Evolutionary conservation across 306 rosid genomes (phyloP).

Genomic region (Carpinus viminea): DNA sequence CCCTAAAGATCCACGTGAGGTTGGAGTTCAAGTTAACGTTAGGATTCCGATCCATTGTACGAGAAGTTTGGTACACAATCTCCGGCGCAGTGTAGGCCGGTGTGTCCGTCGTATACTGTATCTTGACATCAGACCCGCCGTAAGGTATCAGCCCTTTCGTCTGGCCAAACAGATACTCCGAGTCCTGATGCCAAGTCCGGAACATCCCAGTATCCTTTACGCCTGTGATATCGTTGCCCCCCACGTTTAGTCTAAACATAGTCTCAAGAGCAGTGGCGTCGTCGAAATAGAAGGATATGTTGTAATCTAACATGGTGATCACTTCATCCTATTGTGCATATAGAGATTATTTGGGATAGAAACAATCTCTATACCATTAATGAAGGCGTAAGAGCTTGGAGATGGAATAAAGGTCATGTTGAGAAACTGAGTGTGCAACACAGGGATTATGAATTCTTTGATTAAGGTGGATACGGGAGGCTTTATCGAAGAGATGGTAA

Average conservation of each 20-base stretch:
- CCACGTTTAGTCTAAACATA: constrained; percentile 25
- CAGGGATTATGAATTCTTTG: constrained; percentile 22
- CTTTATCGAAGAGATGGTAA: not conserved
- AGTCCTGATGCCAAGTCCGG: constrained; percentile 20
- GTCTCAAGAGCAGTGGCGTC: constrained; percentile 26
- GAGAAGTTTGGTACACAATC: not conserved
- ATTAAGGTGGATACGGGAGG: not conserved
- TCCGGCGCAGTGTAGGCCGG: constrained; percentile 14
- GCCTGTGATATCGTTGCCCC: not conserved
- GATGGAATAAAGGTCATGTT: constrained; percentile 30
- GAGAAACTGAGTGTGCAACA: not conserved
- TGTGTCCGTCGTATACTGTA: not conserved
- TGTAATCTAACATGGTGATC: not conserved
- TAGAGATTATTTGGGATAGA: constrained; percentile 32
- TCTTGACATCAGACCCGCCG: not conserved
- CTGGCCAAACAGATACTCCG: not conserved
- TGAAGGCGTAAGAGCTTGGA: constrained; percentile 20
- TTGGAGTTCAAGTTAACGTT: not conserved
- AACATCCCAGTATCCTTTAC: constrained; percentile 29
- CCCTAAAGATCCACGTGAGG: constrained; percentile 21
- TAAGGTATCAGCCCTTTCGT: accelerated
- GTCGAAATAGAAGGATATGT: not conserved
- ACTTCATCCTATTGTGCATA: not conserved
- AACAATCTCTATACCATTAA: constrained; percentile 34
- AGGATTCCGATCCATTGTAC: not conserved